These are phyloP conservation scores for Lumnitzera littorea DNA, from an alignment of 345 rosid species.

Conservation along the genomic window DNA sequence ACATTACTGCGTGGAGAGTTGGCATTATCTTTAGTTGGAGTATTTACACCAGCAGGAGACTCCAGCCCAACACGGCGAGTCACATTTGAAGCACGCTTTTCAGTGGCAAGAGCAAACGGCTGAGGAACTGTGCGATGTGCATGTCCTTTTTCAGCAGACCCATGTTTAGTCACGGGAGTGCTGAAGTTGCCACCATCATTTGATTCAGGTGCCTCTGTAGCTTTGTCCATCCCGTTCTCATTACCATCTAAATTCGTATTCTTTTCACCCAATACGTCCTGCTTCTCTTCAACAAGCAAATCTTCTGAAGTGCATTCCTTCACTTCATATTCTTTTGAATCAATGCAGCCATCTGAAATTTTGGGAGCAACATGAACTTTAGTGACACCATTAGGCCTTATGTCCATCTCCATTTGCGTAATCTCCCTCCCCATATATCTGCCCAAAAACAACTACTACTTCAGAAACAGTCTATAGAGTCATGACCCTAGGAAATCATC, in stretches of 20 bases:
- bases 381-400: conserved; percentile 37
- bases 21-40: too few relatives aligned
- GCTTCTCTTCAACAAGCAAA: conserved; percentile 18
- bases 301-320: conserved; percentile 35
- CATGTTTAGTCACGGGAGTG: conserved; percentile 24
- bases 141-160: conserved; percentile 12
- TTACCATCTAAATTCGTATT: conserved; percentile 8
- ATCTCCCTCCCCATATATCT: conserved; percentile 73
- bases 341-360: conserved; percentile 28
- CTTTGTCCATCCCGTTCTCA: conserved; percentile 16
- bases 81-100: conserved; percentile 22
- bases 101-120: conserved; percentile 43
- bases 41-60: too few relatives aligned
- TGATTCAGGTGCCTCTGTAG: conserved; percentile 23
- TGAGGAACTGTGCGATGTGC: conserved; percentile 26
- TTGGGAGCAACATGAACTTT: conserved; percentile 38
- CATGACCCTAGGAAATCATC: too few relatives aligned
- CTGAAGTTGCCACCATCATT: conserved; percentile 17
- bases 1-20: too few relatives aligned
- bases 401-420: conserved; percentile 47
- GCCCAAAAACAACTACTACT: conserved; percentile 9
- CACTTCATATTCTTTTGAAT: conserved; percentile 42
- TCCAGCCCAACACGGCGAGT: conserved; percentile 1
- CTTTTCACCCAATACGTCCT: conserved; percentile 25
- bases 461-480: not conserved